Percentiles rank a stretch among this genome's conserved stretches.
Evolutionary conservation across 371 early-diverging fungal species (phyloP).

Genomic region (Mucor mucedo): DNA sequence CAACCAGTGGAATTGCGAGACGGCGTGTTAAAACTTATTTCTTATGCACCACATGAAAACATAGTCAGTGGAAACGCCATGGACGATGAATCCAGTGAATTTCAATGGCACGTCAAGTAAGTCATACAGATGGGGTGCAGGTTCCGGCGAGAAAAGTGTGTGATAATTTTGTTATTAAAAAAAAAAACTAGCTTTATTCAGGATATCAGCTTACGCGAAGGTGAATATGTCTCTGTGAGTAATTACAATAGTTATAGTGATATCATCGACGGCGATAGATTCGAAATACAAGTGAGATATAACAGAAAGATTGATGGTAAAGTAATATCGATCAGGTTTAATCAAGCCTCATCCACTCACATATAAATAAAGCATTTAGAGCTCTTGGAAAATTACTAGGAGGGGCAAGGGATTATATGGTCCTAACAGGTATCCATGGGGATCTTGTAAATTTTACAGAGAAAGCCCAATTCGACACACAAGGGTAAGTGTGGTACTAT

Average conservation of each 20-base stretch:
- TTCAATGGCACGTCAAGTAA: conserved; percentile 65
- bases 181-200: conserved; percentile 48
- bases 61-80: conserved; percentile 51
- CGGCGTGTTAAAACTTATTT: conserved; percentile 64
- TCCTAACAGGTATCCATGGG: conserved; percentile 43
- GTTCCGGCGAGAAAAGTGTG: not conserved
- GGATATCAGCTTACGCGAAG: conserved; percentile 45
- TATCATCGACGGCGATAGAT: conserved; percentile 36
- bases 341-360: not conserved
- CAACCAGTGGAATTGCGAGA: conserved; percentile 66
- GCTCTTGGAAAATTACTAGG: conserved; percentile 77
- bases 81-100: conserved; percentile 49
- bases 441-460: conserved; percentile 62
- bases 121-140: not conserved
- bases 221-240: conserved; percentile 51
- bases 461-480: conserved; percentile 71
- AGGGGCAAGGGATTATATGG: conserved; percentile 51
- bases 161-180: not conserved
- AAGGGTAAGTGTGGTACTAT: conserved; percentile 48
- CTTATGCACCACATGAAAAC: conserved; percentile 59
- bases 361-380: conserved; percentile 65
- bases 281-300: conserved; percentile 64
- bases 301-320: conserved; percentile 69
- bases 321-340: not conserved
- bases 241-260: conserved; percentile 44